Percentiles rank a stretch among this genome's conserved stretches.
These are phyloP conservation scores for Purpureocillium lavendulum DNA, from an alignment of 2,329 filamentous ascomycete species.

Conservation along the genomic window DNA sequence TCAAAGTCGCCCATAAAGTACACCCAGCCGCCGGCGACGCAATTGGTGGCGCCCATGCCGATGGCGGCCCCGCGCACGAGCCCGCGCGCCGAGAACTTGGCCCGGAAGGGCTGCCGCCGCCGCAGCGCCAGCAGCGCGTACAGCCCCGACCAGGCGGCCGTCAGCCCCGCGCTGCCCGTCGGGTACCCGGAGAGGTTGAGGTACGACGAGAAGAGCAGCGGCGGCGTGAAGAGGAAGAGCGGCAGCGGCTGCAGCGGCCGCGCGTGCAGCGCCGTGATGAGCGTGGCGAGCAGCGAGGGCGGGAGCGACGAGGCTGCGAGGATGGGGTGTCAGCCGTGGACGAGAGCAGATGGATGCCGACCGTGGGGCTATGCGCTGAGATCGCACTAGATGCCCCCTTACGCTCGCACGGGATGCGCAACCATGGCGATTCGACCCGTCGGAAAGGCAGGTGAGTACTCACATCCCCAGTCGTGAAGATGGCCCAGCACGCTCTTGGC, in stretches of 20 bases:
- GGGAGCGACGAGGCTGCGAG: slow-evolving; percentile 44
- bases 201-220: slow-evolving; percentile 49
- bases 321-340: not conserved
- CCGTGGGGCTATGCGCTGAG: not conserved
- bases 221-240: slow-evolving; percentile 42
- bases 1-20: slow-evolving; percentile 43
- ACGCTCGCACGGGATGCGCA: no score
- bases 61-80: slow-evolving; percentile 42
- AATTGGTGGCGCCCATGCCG: slow-evolving; percentile 39
- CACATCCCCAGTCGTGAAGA: slow-evolving; percentile 42
- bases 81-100: slow-evolving; percentile 38
- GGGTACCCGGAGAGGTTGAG: slow-evolving; percentile 51
- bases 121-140: slow-evolving; percentile 49
- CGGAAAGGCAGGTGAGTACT: slow-evolving; percentile 17
- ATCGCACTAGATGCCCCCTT: no score
- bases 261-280: slow-evolving; percentile 47
- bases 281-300: slow-evolving; percentile 45
- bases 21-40: slow-evolving; percentile 39
- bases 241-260: slow-evolving; percentile 44
- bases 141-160: slow-evolving; percentile 47
- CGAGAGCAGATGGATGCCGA: no score
- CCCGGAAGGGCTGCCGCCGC: slow-evolving; percentile 28
- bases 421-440: no score
- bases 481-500: slow-evolving; percentile 22
- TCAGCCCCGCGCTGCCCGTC: slow-evolving; percentile 47